phyloP scores from a whole-genome alignment of 169 alveolate species.

The Eimeria necatrix region DNA sequence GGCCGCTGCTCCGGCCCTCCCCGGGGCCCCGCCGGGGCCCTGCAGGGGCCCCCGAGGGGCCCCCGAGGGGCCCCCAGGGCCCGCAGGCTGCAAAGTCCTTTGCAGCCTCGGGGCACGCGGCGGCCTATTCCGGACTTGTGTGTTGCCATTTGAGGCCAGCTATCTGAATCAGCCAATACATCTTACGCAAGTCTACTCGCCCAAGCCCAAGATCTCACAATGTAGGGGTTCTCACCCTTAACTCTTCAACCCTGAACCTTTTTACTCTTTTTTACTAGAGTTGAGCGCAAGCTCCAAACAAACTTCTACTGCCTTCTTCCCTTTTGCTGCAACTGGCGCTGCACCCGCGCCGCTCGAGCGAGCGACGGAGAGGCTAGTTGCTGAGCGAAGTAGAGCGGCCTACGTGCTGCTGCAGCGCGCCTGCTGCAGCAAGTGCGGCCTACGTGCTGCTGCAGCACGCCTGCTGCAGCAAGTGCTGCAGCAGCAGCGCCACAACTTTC shows the following conservation, averaged over 20 bases:
- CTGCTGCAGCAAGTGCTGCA: slow-evolving; percentile 80
- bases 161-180: slow-evolving; percentile 32
- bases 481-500: slow-evolving; percentile 85
- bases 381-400: background rate
- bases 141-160: slow-evolving; percentile 66
- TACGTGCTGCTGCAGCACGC: background rate
- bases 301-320: background rate
- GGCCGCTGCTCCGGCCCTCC: background rate
- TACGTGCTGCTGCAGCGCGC: background rate
- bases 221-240: background rate
- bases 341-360: background rate
- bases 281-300: background rate
- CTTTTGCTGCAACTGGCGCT: background rate
- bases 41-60: background rate
- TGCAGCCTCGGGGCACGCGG: background rate
- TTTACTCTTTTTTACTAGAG: background rate
- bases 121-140: slow-evolving; percentile 1
- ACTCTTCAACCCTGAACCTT: background rate
- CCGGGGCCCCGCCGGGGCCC: background rate
- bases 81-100: background rate
- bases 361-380: background rate
- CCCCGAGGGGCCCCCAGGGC: background rate
- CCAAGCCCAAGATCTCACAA: too few relatives aligned
- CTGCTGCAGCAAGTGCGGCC: slow-evolving; percentile 37
- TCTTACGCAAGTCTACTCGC: too few relatives aligned